Evolutionary conservation across 1,284 basidiomycete species (phyloP).

Genomic region (Acaromyces ingoldii): DNA sequence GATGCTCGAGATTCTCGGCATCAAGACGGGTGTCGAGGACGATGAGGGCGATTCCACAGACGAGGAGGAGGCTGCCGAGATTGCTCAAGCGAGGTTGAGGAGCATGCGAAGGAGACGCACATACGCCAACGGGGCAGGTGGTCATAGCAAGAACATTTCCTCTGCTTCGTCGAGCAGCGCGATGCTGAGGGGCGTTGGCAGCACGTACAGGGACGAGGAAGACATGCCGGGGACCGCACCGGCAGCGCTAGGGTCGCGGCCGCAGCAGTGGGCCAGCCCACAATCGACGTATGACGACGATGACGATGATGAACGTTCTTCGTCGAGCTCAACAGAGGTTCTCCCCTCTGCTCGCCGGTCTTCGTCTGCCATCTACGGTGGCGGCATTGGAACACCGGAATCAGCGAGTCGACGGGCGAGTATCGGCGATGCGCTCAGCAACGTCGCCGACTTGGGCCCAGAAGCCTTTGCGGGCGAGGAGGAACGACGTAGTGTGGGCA

Average conservation of each 20-base stretch:
- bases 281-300: constrained; percentile 6
- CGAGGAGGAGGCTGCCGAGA: constrained; percentile 62
- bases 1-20: constrained; percentile 96
- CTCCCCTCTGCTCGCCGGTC: constrained; percentile 1
- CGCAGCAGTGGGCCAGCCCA: too few relatives aligned
- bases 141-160: too few relatives aligned
- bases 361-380: neutral
- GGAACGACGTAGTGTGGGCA: constrained; percentile 3
- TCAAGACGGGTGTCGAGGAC: constrained; percentile 74
- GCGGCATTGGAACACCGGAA: neutral
- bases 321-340: constrained; percentile 6
- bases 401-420: neutral
- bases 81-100: neutral
- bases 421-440: too few relatives aligned
- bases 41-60: constrained; percentile 81
- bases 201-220: too few relatives aligned
- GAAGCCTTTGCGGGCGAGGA: constrained; percentile 11
- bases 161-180: too few relatives aligned
- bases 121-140: too few relatives aligned
- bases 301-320: constrained; percentile 4
- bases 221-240: too few relatives aligned
- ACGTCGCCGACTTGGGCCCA: neutral
- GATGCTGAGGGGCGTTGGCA: too few relatives aligned
- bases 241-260: too few relatives aligned
- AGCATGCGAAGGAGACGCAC: constrained; percentile 2